Evolutionary conservation across 2,329 filamentous ascomycete species (phyloP), one percentile per base, ranked within the genome.

Genomic region (Ambrosiella xylebori): DNA sequence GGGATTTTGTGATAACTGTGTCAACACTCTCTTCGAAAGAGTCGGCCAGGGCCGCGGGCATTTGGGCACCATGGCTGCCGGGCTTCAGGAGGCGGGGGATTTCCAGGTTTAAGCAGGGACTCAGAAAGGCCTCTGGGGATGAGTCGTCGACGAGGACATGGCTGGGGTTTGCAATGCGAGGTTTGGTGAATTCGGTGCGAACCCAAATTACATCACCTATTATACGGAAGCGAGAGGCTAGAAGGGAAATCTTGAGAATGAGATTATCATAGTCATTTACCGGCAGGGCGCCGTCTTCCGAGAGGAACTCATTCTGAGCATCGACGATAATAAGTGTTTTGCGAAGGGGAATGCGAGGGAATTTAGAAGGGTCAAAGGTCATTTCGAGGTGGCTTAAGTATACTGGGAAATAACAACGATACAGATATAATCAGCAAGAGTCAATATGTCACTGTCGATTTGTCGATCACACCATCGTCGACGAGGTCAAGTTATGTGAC

Each of bases 231-330:
- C 78, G 78, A 9, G 78, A 77, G 47, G 84, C 82, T 1, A 97
- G 73, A 6, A 76, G 70, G 17, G 81, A 72, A 47, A 89, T 78
- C 36, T 79, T 80, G 44, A 84, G 75, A 50, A 93, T 68, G 61
- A 90, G 87, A 8, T 80, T 79, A 3, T 77, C 70, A 2, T 82
- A 80, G 49, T 80, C 76, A 40, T 73, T 73, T 55, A 90, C 79
- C 11, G 81, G 77, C 17, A 96, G 70, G 35, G 81, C 78, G 57
- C 86, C 85, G 55, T 80, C 76, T 1, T 79, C 71, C 6, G 80
- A 76, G 59, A 94, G 72, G 65, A 97, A 95, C 68, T 96, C 91
- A 65, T 94, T 88, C 66, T 97, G 93, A 40, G 95, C 79, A 65
- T 95, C 91, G 62, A 96, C 76, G 15, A 94, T 73, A 17, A 97